Evolutionary conservation across 2,329 filamentous ascomycete species (phyloP).

Genomic region (Penicillium sp.): DNA sequence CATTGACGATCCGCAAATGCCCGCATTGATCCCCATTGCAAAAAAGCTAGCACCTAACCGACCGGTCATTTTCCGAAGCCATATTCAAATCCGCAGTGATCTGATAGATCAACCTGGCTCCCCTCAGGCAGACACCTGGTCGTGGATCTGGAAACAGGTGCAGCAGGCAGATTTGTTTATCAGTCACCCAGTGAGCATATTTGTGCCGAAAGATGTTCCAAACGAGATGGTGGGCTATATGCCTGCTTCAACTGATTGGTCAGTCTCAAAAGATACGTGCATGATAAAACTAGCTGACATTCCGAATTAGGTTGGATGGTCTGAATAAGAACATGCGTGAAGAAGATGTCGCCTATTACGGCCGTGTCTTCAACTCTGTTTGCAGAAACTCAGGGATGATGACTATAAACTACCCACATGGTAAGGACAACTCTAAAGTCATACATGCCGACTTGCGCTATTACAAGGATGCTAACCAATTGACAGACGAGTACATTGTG

Average conservation of each 20-base stretch:
- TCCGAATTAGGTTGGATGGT: conserved; percentile 57
- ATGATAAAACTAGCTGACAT: too few relatives aligned
- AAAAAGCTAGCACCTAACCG: conserved; percentile 62
- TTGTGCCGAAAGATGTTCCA: conserved; percentile 60
- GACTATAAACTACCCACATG: too few relatives aligned
- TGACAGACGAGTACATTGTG: conserved; percentile 55
- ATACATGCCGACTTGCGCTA: too few relatives aligned
- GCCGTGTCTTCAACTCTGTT: conserved; percentile 61
- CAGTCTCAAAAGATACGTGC: too few relatives aligned
- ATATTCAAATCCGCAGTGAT: conserved; percentile 74
- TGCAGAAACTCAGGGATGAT: conserved; percentile 44
- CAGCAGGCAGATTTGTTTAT: too few relatives aligned
- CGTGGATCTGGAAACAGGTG: too few relatives aligned
- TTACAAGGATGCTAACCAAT: too few relatives aligned
- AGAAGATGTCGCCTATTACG: conserved; percentile 65
- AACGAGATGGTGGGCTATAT: conserved; percentile 65
- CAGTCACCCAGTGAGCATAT: conserved; percentile 67
- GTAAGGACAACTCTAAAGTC: too few relatives aligned
- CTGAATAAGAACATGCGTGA: conserved; percentile 65
- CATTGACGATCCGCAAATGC: conserved; percentile 79
- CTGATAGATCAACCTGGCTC: conserved; percentile 55
- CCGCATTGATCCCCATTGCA: conserved; percentile 64
- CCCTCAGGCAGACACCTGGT: conserved; percentile 65
- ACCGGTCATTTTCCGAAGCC: conserved; percentile 70
- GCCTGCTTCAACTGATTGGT: conserved; percentile 74